Percentiles rank a stretch among this genome's conserved stretches.
These are phyloP conservation scores for Microsporum audouinii DNA, from an alignment of 2,329 filamentous ascomycete species.

Conservation along the genomic window DNA sequence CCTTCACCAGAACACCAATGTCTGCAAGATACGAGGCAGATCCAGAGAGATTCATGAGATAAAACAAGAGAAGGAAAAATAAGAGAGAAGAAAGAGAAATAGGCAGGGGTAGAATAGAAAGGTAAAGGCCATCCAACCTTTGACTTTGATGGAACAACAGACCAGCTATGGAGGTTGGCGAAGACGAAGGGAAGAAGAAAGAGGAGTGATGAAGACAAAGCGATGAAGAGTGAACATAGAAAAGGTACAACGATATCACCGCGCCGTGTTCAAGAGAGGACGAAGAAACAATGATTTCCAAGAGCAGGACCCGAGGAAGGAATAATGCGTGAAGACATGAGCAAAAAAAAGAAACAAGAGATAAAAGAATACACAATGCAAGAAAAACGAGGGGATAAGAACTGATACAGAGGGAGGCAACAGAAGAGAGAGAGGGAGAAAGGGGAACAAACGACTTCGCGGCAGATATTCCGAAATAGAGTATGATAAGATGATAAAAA, in stretches of 20 bases:
- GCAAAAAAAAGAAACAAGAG: not conserved
- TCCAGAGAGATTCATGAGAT: constrained; percentile 11
- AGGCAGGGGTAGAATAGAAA: constrained; percentile 23
- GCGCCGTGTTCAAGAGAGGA: constrained; percentile 15
- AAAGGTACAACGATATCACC: constrained; percentile 15
- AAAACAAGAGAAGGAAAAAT: constrained; percentile 16
- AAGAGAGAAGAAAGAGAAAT: constrained; percentile 8
- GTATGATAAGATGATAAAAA: constrained; percentile 12
- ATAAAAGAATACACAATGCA: constrained; percentile 13
- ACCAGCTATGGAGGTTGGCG: constrained; percentile 1
- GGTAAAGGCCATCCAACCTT: constrained; percentile 17
- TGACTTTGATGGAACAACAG: constrained; percentile 6
- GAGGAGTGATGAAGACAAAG: constrained; percentile 8
- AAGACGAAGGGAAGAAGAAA: not conserved
- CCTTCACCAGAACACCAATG: constrained; percentile 12
- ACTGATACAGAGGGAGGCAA: constrained; percentile 23
- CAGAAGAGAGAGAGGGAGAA: constrained; percentile 10
- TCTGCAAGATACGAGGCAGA: constrained; percentile 3
- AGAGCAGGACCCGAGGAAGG: constrained; percentile 17
- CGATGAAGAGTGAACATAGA: constrained; percentile 4
- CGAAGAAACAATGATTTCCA: constrained; percentile 16
- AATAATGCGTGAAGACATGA: constrained; percentile 4
- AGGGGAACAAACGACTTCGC: constrained; percentile 16
- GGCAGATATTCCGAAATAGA: constrained; percentile 32
- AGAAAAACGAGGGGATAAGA: constrained; percentile 9